Conservation (phyloP, 2,329 filamentous ascomycete genomes). For the Macrophomina pseudophaseolina region DNA sequence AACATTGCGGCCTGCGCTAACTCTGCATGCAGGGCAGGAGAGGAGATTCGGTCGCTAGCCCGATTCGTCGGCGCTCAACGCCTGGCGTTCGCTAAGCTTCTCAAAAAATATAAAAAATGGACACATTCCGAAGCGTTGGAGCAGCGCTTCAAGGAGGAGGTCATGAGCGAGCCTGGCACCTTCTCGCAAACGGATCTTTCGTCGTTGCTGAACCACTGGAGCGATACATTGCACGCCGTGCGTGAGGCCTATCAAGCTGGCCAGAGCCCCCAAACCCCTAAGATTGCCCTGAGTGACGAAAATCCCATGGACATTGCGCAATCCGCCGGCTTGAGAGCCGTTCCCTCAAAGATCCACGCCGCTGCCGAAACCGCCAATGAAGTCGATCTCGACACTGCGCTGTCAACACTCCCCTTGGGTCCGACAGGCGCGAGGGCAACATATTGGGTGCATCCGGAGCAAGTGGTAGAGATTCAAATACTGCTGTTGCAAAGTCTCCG, state of each 20-base stretch:
- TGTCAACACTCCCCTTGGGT: slow-evolving; percentile 55
- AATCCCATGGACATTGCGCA: slow-evolving; percentile 5
- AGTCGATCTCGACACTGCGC: slow-evolving; percentile 56
- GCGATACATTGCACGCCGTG: slow-evolving; percentile 51
- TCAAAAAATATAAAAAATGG: slow-evolving; percentile 91
- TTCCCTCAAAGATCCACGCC: slow-evolving; percentile 41
- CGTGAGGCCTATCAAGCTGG: slow-evolving; percentile 50
- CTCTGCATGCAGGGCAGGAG: slow-evolving; percentile 58
- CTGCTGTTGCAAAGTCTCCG: slow-evolving; percentile 56
- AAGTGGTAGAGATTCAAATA: slow-evolving; percentile 59
- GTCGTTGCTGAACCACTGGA: slow-evolving; percentile 55
- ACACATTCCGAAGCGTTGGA: slow-evolving; percentile 72
- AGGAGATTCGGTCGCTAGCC: slow-evolving; percentile 72
- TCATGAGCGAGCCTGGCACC: slow-evolving; percentile 70
- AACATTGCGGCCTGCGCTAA: slow-evolving; percentile 26
- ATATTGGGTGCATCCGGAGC: slow-evolving; percentile 61
- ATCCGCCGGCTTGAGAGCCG: slow-evolving; percentile 21
- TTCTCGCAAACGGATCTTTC: slow-evolving; percentile 72
- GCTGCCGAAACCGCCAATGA: slow-evolving; percentile 47
- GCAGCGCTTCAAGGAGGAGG: slow-evolving; percentile 68
- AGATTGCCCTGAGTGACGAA: slow-evolving; percentile 23
- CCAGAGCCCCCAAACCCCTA: slow-evolving; percentile 24
- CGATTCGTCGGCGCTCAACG: slow-evolving; percentile 77
- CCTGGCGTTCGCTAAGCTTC: slow-evolving; percentile 78
- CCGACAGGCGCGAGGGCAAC: slow-evolving; percentile 52